Conservation (phyloP, 2,329 filamentous ascomycete genomes). For the Ascochyta koolunga region DNA sequence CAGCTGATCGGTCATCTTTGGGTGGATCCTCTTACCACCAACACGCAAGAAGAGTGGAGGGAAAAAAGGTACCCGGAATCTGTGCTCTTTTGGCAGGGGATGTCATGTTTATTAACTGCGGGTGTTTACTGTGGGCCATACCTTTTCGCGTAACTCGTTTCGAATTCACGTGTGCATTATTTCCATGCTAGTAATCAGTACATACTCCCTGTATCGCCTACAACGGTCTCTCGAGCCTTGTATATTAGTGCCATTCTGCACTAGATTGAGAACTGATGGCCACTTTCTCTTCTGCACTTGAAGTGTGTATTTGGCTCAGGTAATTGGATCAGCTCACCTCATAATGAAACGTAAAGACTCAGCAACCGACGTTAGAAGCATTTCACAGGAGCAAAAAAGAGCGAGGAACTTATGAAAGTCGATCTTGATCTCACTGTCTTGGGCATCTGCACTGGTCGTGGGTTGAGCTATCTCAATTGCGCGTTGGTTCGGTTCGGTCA, state of each 20-base stretch:
- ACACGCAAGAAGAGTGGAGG: too few relatives aligned
- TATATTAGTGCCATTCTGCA: not conserved
- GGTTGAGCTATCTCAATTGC: constrained; percentile 64
- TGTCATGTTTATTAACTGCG: not conserved
- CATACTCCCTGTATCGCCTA: not conserved
- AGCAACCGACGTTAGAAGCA: constrained; percentile 14
- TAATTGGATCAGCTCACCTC: constrained; percentile 3
- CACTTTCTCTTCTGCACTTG: not conserved
- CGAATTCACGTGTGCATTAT: constrained; percentile 2
- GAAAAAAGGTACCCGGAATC: not conserved
- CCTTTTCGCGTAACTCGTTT: constrained; percentile 10
- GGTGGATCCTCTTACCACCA: too few relatives aligned
- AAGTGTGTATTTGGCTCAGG: constrained; percentile 9
- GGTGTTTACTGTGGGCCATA: not conserved
- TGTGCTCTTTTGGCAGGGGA: not conserved
- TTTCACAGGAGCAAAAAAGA: not conserved
- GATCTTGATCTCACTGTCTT: constrained; percentile 59
- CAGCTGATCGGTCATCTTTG: too few relatives aligned
- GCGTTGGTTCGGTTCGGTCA: constrained; percentile 64
- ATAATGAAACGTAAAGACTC: constrained; percentile 23
- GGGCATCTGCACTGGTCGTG: constrained; percentile 61
- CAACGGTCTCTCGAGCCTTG: not conserved
- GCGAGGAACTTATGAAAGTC: constrained; percentile 4
- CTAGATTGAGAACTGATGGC: not conserved
- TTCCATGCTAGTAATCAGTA: not conserved